These are phyloP conservation scores for Heteromeles arbutifolia DNA, from an alignment of 306 rosid genomes.

Conservation along the genomic window DNA sequence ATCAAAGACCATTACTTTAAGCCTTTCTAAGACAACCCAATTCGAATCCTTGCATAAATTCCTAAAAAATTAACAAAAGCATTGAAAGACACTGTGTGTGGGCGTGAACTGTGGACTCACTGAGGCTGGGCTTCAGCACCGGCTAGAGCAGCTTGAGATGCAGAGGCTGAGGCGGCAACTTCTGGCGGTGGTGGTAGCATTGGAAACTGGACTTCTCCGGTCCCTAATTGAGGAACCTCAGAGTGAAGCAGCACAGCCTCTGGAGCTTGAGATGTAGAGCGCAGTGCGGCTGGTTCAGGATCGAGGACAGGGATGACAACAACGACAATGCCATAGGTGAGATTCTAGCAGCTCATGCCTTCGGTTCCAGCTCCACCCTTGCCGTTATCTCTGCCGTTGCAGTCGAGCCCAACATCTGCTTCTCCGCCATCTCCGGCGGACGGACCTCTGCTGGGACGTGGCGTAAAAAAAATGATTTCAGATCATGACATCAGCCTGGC, in stretches of 20 bases:
- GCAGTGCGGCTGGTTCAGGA: conserved; percentile 44
- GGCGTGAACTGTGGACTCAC: conserved; percentile 26
- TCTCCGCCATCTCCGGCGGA: too few species aligned
- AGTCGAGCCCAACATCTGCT: too few species aligned
- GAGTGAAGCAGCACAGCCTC: conserved; percentile 28
- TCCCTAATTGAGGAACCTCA: conserved; percentile 21
- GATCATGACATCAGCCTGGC: too few species aligned
- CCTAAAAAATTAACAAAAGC: background rate
- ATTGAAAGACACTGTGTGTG: background rate
- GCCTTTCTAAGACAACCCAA: background rate
- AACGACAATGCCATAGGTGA: conserved; percentile 37
- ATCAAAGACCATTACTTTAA: background rate
- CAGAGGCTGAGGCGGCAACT: conserved; percentile 23
- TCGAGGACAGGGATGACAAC: conserved; percentile 45
- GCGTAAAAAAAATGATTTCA: too few species aligned
- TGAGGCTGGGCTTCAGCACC: conserved; percentile 42
- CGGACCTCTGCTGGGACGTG: too few species aligned
- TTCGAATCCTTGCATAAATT: background rate
- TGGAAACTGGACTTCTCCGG: conserved; percentile 13
- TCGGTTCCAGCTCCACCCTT: too few species aligned
- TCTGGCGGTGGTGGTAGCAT: conserved; percentile 18
- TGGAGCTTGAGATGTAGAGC: conserved; percentile 41
- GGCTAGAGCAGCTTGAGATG: conserved; percentile 45
- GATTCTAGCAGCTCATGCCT: background rate
- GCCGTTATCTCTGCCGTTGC: too few species aligned